A percentile compares a stretch with the other conserved stretches of the same genome.
phyloP scores from a whole-genome alignment of 805 yeast species.

The Diddensiella caesifluorescens region DNA sequence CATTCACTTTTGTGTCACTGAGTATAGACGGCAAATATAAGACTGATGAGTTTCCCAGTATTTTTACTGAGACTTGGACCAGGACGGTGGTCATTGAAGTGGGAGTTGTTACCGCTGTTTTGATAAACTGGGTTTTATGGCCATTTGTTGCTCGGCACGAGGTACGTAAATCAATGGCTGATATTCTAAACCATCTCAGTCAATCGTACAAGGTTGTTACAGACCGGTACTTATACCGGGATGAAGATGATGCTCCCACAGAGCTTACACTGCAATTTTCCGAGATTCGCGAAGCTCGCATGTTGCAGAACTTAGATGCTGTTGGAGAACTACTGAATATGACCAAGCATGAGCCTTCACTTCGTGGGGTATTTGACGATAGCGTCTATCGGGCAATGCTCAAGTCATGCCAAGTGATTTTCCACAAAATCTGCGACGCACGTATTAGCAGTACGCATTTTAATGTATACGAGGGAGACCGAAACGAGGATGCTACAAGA shows the following conservation, averaged over 20 bases:
- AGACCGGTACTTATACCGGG: conserved; percentile 46
- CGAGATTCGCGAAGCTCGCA: conserved; percentile 44
- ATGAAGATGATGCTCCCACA: conserved; percentile 43
- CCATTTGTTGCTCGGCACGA: conserved; percentile 43
- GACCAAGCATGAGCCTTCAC: conserved; percentile 36
- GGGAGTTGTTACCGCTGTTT: conserved; percentile 36
- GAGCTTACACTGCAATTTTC: conserved; percentile 40
- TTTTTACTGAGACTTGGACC: conserved; percentile 38
- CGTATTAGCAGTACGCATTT: conserved; percentile 45
- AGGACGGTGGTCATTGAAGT: conserved; percentile 37
- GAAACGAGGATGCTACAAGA: conserved; percentile 35
- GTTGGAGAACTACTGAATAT: conserved; percentile 35
- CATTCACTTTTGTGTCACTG: conserved; percentile 39
- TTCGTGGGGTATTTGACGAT: conserved; percentile 34
- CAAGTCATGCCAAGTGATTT: conserved; percentile 35
- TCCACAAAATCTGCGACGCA: conserved; percentile 44
- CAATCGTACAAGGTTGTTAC: conserved; percentile 45
- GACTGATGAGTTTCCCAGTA: conserved; percentile 3
- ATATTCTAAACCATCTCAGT: conserved; percentile 39
- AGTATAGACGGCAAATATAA: conserved; percentile 22
- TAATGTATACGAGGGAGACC: conserved; percentile 42
- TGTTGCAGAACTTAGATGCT: conserved; percentile 41
- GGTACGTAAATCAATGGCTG: conserved; percentile 36
- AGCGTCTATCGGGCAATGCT: conserved; percentile 34
- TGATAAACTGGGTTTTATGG: conserved; percentile 44